Conservation (phyloP, 2,329 filamentous ascomycete species). For the Ophiognomonia clavigignenti-juglandacearum region DNA sequence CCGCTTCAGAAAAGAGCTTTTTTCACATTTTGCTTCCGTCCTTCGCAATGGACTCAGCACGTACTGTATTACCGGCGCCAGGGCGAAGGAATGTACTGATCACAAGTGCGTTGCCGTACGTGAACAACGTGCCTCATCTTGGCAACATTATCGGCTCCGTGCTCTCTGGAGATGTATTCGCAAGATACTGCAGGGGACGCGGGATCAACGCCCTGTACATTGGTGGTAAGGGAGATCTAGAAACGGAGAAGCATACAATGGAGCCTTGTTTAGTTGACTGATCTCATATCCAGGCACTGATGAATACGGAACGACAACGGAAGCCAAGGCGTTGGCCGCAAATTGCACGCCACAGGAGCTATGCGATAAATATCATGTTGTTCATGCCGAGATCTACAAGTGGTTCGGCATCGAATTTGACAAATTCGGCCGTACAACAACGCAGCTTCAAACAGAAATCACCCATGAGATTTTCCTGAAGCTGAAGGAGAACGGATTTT, state of each 20-base stretch:
- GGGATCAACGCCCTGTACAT: constrained; percentile 59
- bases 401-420: constrained; percentile 78
- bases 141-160: constrained; percentile 45
- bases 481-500: constrained; percentile 62
- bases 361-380: constrained; percentile 68
- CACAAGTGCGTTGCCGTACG: constrained; percentile 50
- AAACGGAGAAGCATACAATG: not conserved
- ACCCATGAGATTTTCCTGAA: constrained; percentile 68
- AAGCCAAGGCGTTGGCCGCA: constrained; percentile 73
- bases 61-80: not conserved
- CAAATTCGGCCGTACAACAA: constrained; percentile 70
- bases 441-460: constrained; percentile 66
- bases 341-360: constrained; percentile 63
- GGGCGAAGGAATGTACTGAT: constrained; percentile 24
- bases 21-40: too few species aligned
- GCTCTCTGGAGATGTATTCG: constrained; percentile 46
- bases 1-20: too few species aligned
- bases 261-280: too few species aligned
- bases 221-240: constrained; percentile 37
- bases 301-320: constrained; percentile 73
- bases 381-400: constrained; percentile 68
- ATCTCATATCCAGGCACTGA: constrained; percentile 53
- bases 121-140: constrained; percentile 51
- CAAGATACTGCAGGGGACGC: constrained; percentile 42
- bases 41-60: too few species aligned